Conservation (phyloP, 768 basidiomycete species). For the Calvatia gigantea region DNA sequence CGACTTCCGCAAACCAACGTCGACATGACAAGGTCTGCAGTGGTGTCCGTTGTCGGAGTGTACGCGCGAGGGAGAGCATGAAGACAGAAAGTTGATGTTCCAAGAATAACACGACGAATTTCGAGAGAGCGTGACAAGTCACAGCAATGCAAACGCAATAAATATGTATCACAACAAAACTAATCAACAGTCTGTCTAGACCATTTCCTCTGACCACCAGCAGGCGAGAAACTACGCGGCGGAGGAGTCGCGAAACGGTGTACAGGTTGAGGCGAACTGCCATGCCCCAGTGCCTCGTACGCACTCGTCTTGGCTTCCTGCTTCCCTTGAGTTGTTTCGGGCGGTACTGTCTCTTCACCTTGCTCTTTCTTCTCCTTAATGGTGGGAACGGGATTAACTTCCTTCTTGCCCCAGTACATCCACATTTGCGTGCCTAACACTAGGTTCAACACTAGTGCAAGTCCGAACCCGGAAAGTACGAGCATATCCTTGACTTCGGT, state of each 20-base stretch:
- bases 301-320: conserved; percentile 6
- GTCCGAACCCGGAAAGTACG: conserved; percentile 78
- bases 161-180: conserved; percentile 3
- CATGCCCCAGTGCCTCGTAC: conserved; percentile 2
- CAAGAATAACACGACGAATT: no score
- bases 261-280: neutral
- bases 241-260: conserved; percentile 10
- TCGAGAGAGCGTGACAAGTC: neutral
- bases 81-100: neutral
- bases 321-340: neutral
- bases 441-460: conserved; percentile 79
- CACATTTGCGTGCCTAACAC: conserved; percentile 85
- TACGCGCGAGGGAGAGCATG: conserved; percentile 19
- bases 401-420: conserved; percentile 69
- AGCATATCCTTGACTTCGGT: conserved; percentile 84
- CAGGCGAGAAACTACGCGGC: conserved; percentile 9
- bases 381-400: neutral
- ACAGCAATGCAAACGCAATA: neutral
- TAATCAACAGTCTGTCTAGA: conserved; percentile 12
- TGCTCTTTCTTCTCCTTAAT: conserved; percentile 5
- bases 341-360: conserved; percentile 8
- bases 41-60: conserved; percentile 14
- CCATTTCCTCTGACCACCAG: conserved; percentile 9
- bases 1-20: conserved; percentile 26
- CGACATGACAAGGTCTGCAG: conserved; percentile 8